Evolutionary conservation across 2,329 filamentous ascomycete species (phyloP).

Genomic region (Fusarium chuoi): DNA sequence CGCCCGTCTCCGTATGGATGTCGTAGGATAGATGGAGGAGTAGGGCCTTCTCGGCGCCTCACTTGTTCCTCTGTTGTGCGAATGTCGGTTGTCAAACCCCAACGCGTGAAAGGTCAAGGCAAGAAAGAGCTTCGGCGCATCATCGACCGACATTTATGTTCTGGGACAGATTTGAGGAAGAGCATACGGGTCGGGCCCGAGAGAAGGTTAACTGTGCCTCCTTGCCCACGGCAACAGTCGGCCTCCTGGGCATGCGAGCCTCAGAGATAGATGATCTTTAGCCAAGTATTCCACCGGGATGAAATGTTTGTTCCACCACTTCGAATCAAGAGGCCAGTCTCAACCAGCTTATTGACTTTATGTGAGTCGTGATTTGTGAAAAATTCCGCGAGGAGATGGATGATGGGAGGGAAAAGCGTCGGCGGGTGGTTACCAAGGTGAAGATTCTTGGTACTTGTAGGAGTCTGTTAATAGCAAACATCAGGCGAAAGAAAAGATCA

Average conservation of each 20-base stretch:
- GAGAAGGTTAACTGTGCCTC: neutral
- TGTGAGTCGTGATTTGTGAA: neutral
- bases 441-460: neutral
- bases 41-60: too few relatives aligned
- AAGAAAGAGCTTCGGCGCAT: neutral
- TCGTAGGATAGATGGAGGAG: rapidly evolving
- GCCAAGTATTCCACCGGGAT: neutral
- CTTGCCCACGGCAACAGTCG: neutral
- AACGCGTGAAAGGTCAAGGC: rapidly evolving
- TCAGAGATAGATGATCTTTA: neutral
- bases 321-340: neutral
- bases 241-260: neutral
- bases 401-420: neutral
- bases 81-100: rapidly evolving
- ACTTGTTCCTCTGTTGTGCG: neutral
- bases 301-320: neutral
- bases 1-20: too few relatives aligned
- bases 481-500: neutral
- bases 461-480: neutral
- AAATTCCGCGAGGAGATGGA: neutral
- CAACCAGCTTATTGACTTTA: neutral
- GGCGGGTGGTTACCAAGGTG: neutral
- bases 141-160: rapidly evolving
- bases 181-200: rapidly evolving
- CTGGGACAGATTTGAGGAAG: rapidly evolving